A percentile compares a stretch with the other conserved stretches of the same genome.
Evolutionary conservation across 495 filamentous ascomycete genomes (phyloP).

Genomic region (Neurospora discreta): DNA sequence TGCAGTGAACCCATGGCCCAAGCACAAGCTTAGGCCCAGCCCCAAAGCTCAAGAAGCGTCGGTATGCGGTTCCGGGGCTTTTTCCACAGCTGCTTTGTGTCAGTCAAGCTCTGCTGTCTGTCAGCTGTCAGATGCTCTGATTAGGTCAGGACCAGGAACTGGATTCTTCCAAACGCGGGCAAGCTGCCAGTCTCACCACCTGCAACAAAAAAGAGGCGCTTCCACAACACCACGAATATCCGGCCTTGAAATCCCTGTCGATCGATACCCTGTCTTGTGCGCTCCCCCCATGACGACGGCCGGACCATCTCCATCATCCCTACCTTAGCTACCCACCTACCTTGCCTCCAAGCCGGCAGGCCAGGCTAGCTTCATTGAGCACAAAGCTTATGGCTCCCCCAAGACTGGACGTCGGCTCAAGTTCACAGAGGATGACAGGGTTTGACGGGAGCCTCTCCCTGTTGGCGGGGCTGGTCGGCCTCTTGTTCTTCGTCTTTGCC

Average conservation of each 20-base stretch:
- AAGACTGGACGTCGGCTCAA: neutral
- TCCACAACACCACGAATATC: neutral
- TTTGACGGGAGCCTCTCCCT: neutral
- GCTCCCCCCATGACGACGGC: neutral
- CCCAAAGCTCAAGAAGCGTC: neutral
- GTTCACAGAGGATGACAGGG: neutral
- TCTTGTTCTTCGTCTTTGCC: neutral
- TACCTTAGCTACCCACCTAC: neutral
- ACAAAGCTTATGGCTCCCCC: neutral
- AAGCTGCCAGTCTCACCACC: neutral
- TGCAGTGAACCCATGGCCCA: neutral
- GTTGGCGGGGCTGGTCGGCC: neutral
- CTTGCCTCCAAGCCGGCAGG: neutral
- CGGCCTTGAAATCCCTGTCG: neutral
- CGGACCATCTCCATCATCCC: neutral
- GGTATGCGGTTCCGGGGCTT: neutral
- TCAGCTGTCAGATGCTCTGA: neutral
- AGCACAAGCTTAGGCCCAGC: neutral
- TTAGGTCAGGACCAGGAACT: neutral
- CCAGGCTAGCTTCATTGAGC: neutral
- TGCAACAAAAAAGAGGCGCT: neutral
- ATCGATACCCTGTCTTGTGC: neutral
- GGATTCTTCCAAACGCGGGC: neutral
- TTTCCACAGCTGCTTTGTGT: neutral
- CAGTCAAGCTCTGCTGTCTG: neutral